phyloP scores from a whole-genome alignment of 257 asterid genomes.

The Paraleonurus japonicus region DNA sequence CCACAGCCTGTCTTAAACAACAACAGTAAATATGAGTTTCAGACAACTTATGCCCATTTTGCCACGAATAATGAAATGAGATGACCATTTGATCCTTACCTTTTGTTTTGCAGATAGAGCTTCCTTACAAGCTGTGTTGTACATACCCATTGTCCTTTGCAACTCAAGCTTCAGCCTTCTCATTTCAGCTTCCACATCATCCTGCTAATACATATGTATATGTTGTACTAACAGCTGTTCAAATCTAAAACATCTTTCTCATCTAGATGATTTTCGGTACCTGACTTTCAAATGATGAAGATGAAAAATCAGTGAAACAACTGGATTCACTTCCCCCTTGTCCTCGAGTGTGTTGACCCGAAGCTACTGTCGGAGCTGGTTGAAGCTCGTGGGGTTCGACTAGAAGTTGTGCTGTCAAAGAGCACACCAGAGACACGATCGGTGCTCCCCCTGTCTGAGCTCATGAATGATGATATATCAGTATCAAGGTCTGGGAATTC shows the following conservation, averaged over 20 bases:
- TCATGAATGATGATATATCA: slow-evolving; percentile 65
- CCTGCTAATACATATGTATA: slow-evolving; percentile 37
- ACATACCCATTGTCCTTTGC: slow-evolving; percentile 79
- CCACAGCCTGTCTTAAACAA: slow-evolving; percentile 52
- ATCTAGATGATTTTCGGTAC: slow-evolving; percentile 43
- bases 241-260: neutral
- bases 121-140: slow-evolving; percentile 79
- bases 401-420: slow-evolving; percentile 40
- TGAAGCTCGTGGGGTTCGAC: slow-evolving; percentile 47
- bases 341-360: slow-evolving; percentile 45
- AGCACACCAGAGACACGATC: slow-evolving; percentile 41
- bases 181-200: slow-evolving; percentile 79
- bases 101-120: slow-evolving; percentile 70
- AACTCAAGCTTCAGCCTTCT: slow-evolving; percentile 78
- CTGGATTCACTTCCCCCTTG: slow-evolving; percentile 47
- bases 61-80: neutral
- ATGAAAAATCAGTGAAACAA: slow-evolving; percentile 50
- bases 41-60: neutral
- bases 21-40: neutral
- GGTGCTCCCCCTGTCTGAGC: slow-evolving; percentile 64
- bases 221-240: neutral
- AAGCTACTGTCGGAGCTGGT: slow-evolving; percentile 68
- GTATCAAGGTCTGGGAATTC: slow-evolving; percentile 56
- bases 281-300: slow-evolving; percentile 47
- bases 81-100: slow-evolving; percentile 35